A percentile compares a stretch with the other conserved stretches of the same genome.
phyloP scores from a whole-genome alignment of 2,329 filamentous ascomycete species.

The Fusarium sp. region DNA sequence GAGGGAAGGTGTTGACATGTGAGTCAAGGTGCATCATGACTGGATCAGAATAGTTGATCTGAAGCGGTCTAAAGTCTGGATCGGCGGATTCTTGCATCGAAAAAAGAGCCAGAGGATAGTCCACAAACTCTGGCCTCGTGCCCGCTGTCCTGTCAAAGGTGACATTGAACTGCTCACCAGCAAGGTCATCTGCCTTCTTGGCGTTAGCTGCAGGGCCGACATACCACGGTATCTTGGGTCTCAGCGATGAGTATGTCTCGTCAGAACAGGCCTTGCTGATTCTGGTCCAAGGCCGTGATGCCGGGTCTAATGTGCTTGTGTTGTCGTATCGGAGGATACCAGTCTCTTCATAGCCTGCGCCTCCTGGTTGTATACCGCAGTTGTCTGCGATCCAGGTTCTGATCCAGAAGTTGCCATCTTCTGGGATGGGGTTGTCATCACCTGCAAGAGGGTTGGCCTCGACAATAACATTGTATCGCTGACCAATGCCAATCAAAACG shows the following conservation, averaged over 20 bases:
- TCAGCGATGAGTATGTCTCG: conserved; percentile 29
- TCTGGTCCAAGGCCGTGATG: conserved; percentile 5
- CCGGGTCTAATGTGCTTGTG: conserved; percentile 4
- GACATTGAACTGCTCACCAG: conserved; percentile 33
- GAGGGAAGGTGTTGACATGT: not conserved
- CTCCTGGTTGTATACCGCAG: conserved; percentile 1
- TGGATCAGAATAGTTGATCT: conserved; percentile 34
- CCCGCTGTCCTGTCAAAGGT: conserved; percentile 4
- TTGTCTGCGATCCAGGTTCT: conserved; percentile 27
- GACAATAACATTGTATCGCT: conserved; percentile 36
- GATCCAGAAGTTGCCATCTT: conserved; percentile 41
- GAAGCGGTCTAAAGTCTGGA: conserved; percentile 20
- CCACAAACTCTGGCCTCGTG: not conserved
- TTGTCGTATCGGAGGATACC: conserved; percentile 33
- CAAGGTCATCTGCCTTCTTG: not conserved
- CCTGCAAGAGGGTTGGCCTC: conserved; percentile 29
- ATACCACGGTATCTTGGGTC: conserved; percentile 36
- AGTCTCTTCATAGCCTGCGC: conserved; percentile 26
- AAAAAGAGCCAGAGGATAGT: conserved; percentile 28
- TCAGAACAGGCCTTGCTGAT: conserved; percentile 30
- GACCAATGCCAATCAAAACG: conserved; percentile 33
- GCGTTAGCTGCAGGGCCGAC: conserved; percentile 34
- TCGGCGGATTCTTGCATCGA: conserved; percentile 21
- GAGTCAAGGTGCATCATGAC: conserved; percentile 30
- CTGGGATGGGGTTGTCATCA: conserved; percentile 15